phyloP scores from a whole-genome alignment of 352 stramenopile species.

The Phytophthora meadii region DNA sequence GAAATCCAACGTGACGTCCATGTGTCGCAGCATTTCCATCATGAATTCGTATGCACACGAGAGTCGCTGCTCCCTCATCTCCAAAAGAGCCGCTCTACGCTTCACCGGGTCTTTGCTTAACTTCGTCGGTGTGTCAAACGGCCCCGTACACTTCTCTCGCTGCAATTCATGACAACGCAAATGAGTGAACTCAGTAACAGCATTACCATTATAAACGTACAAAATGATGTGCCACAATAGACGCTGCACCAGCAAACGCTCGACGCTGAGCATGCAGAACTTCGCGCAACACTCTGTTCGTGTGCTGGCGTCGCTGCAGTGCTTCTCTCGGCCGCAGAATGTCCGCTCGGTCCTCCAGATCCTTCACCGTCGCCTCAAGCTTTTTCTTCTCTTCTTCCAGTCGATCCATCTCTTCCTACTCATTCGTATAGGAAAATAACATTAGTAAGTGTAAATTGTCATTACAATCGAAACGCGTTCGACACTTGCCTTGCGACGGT shows the following conservation, averaged over 20 bases:
- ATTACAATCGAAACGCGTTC: not conserved
- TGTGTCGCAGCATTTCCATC: constrained; percentile 37
- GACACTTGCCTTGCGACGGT: constrained; percentile 31
- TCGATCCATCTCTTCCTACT: constrained; percentile 32
- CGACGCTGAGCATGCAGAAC: constrained; percentile 34
- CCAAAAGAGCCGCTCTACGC: constrained; percentile 19
- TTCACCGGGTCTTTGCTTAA: constrained; percentile 28
- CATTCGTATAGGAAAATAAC: not conserved
- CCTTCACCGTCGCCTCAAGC: constrained; percentile 17
- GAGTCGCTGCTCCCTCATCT: constrained; percentile 44
- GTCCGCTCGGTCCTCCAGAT: constrained; percentile 21
- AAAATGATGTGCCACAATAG: constrained; percentile 36
- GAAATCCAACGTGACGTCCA: constrained; percentile 45
- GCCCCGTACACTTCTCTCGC: constrained; percentile 27
- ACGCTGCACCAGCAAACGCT: constrained; percentile 26
- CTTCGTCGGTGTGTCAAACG: constrained; percentile 32
- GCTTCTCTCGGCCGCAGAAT: constrained; percentile 22
- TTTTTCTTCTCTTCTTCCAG: constrained; percentile 28
- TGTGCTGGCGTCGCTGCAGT: constrained; percentile 16
- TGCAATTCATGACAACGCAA: not conserved
- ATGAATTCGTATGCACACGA: constrained; percentile 47
- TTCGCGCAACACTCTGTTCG: constrained; percentile 31
- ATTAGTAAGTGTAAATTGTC: not conserved
- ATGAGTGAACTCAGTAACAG: no score
- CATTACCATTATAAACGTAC: constrained; percentile 12